phyloP scores from a whole-genome alignment of 2,329 filamentous ascomycete genomes.

The Dryadomyces quercivorus region DNA sequence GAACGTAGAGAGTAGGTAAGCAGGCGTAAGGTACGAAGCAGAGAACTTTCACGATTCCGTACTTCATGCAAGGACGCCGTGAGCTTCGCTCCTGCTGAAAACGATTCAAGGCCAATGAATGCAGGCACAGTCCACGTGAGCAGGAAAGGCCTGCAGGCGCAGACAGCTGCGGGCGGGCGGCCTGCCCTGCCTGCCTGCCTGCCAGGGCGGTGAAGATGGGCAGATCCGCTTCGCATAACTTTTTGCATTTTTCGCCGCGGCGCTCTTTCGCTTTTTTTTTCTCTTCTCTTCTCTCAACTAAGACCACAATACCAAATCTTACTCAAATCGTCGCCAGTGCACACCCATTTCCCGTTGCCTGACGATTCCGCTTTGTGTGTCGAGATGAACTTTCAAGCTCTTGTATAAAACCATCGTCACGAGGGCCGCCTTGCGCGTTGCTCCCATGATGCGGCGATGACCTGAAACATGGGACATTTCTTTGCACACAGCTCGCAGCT shows the following conservation, averaged over 20 bases:
- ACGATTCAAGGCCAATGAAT: too few species aligned
- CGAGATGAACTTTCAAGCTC: conserved; percentile 39
- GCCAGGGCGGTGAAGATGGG: conserved; percentile 3
- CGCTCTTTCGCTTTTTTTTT: conserved; percentile 7
- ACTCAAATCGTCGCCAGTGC: conserved; percentile 25
- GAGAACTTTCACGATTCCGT: too few species aligned
- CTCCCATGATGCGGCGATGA: conserved; percentile 57
- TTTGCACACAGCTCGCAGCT: neutral
- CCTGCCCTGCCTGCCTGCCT: too few species aligned
- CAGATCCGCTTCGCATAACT: neutral
- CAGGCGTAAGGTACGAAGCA: too few species aligned
- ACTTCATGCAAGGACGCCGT: too few species aligned
- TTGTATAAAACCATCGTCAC: conserved; percentile 59
- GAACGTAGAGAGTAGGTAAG: too few species aligned
- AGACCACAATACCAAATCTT: conserved; percentile 18
- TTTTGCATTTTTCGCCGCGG: neutral
- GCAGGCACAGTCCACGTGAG: too few species aligned
- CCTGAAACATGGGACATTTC: conserved; percentile 48
- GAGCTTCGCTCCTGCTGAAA: too few species aligned
- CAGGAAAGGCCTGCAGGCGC: too few species aligned
- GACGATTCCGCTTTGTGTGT: conserved; percentile 42
- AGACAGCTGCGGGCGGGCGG: too few species aligned
- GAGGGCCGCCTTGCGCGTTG: conserved; percentile 46
- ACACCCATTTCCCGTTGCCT: conserved; percentile 24
- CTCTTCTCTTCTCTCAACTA: conserved; percentile 13